A percentile compares a stretch with the other conserved stretches of the same genome.
These are phyloP conservation scores for Hylodesmum podocarpum DNA, from an alignment of 306 rosid genomes.

Conservation along the genomic window DNA sequence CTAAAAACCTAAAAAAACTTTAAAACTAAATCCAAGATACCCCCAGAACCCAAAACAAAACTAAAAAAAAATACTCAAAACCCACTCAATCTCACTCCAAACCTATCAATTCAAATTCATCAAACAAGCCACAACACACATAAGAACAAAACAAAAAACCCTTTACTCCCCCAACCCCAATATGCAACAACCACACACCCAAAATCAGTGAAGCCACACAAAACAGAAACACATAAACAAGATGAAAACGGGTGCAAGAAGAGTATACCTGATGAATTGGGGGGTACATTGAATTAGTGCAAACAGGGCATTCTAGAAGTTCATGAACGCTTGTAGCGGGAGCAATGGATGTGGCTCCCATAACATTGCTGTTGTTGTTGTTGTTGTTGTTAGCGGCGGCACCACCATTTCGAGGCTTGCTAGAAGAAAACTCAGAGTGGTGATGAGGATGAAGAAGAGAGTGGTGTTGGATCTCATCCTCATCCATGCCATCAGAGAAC, in stretches of 20 bases:
- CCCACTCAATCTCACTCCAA: slow-evolving; percentile 2
- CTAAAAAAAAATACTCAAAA: slow-evolving; percentile 4
- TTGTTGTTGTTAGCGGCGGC: no score
- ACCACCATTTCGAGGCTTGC: slow-evolving; percentile 63
- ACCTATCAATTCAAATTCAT: neutral
- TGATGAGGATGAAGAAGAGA: slow-evolving; percentile 40
- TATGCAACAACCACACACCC: neutral
- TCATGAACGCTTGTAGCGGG: slow-evolving; percentile 97
- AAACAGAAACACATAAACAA: neutral
- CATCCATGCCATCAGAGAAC: slow-evolving; percentile 74
- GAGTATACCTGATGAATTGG: slow-evolving; percentile 82
- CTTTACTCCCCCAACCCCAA: neutral
- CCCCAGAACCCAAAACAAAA: neutral
- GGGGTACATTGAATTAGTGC: slow-evolving; percentile 96
- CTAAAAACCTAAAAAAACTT: neutral
- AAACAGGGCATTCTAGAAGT: slow-evolving; percentile 91
- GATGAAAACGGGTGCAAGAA: neutral
- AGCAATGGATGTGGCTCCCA: slow-evolving; percentile 54
- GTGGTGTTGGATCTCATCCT: slow-evolving; percentile 89
- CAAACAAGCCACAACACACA: neutral
- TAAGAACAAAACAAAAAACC: neutral
- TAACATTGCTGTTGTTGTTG: slow-evolving; percentile 31
- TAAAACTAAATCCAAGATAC: slow-evolving; percentile 6
- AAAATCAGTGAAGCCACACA: neutral
- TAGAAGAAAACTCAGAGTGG: slow-evolving; percentile 67